Conservation (phyloP, 164 flowering plant genomes). For the Liquidambar formosana region DNA sequence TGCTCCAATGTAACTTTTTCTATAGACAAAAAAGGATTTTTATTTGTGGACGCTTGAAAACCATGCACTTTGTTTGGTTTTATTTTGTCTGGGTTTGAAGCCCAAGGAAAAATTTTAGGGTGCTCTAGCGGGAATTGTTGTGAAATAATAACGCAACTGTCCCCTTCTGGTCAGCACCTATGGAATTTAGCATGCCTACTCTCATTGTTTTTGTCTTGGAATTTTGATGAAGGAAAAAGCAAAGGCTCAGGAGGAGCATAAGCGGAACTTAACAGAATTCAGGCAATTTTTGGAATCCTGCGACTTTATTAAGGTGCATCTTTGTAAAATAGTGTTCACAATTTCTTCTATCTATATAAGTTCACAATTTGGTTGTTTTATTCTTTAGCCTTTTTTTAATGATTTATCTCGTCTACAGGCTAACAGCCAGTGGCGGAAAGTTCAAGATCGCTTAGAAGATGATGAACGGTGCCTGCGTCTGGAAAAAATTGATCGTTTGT, state of each 20-base stretch:
- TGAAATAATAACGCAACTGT: too few species aligned
- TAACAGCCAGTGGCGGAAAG: conserved; percentile 89
- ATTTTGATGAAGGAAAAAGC: conserved; percentile 66
- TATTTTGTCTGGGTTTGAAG: too few species aligned
- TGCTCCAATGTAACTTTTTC: too few species aligned
- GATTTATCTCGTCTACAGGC: conserved; percentile 38
- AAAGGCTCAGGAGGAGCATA: conserved; percentile 84
- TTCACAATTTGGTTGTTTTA: not conserved
- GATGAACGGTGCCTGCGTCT: conserved; percentile 90
- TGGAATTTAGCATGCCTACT: conserved; percentile 1
- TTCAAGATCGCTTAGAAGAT: conserved; percentile 89
- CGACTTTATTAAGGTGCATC: conserved; percentile 76
- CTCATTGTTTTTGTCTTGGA: not conserved
- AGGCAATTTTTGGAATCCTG: conserved; percentile 80
- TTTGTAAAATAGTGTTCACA: not conserved
- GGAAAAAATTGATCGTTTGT: conserved; percentile 86
- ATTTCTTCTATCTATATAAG: not conserved
- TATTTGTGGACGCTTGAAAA: too few species aligned
- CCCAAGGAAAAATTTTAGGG: too few species aligned
- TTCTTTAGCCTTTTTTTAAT: not conserved
- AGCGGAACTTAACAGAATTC: conserved; percentile 64
- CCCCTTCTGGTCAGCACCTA: not conserved
- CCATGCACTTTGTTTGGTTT: too few species aligned
- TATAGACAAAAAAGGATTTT: too few species aligned
- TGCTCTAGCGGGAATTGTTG: too few species aligned